Base-by-base conservation (phyloP, 1,139 yeast species). In the Meyerozyma guilliermondii region DNA sequence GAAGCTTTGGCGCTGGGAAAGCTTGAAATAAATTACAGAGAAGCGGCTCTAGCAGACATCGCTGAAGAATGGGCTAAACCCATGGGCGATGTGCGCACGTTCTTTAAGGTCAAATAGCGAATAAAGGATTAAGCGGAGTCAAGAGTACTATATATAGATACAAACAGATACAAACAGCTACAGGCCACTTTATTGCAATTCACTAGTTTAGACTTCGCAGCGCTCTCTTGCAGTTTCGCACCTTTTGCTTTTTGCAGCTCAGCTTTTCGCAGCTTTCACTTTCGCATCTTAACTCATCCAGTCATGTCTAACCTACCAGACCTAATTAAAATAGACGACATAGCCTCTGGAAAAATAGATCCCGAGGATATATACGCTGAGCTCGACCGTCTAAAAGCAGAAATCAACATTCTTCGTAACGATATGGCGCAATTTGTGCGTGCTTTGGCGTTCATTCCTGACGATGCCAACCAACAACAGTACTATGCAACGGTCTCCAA, bases 311-410 rank as follows among this genome's bases (percentile, higher is more conserved):
- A 51, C 36, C 59, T 70, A 17, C 72, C 74, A 1, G 73, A 68
- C 22, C 50, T 56, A 20, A 65, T 70, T 39, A 71, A 65, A 47
- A 71, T 72, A n/a, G 77, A 72, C 49, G 78, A 72, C 49, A 68
- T 72, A 31, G 60, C 75, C 7, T 66, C 74, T 11, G 77, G 77
- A 5, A 64, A 59, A 46, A 64, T 72, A 17, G 68, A 68, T 30
- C 71, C 76, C 3, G 54, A 58, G 8, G 48, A 60, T 31, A 62
- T 72, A 38, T 69, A 65, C 46, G 53, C 60, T 28, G 77, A 72
- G 48, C 56, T 72, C 40, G 76, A 72, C 22, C 51, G 74, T 28
- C 54, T 72, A 34, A 72, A 72, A 49, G 58, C 61, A n/a, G 77
- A 72, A 44, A 65, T 71, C 43, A 71, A 71, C 46, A 59, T 68